phyloP scores from a whole-genome alignment of 1,284 basidiomycete genomes.

The Melanopsichium pennsylvanicum region DNA sequence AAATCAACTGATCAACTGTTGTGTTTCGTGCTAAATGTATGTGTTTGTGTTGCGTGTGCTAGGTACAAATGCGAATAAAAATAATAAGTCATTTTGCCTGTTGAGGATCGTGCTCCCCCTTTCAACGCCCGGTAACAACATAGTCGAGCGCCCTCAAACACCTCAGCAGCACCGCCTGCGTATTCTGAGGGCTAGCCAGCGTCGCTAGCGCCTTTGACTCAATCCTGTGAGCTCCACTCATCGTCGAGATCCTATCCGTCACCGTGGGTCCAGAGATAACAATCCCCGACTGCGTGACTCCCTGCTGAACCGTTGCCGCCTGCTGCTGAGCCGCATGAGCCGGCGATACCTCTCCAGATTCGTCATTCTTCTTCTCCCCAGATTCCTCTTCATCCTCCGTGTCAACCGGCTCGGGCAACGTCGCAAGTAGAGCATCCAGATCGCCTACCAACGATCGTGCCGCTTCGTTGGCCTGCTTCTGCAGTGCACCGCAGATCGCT shows the following conservation, averaged over 20 bases:
- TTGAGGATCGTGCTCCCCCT: too few relatives aligned
- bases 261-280: slow-evolving; percentile 38
- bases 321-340: slow-evolving; percentile 10
- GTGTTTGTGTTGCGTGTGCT: not conserved
- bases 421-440: slow-evolving; percentile 53
- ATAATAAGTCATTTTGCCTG: too few relatives aligned
- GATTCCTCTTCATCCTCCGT: slow-evolving; percentile 44
- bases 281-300: slow-evolving; percentile 28
- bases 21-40: too few relatives aligned
- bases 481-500: slow-evolving; percentile 55
- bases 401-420: slow-evolving; percentile 47
- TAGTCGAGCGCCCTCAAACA: slow-evolving; percentile 62
- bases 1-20: too few relatives aligned
- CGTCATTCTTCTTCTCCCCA: slow-evolving; percentile 11
- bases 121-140: slow-evolving; percentile 49
- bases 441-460: slow-evolving; percentile 46
- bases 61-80: slow-evolving; percentile 10
- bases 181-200: slow-evolving; percentile 60
- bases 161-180: slow-evolving; percentile 62
- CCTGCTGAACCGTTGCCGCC: slow-evolving; percentile 20
- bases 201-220: slow-evolving; percentile 56
- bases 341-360: slow-evolving; percentile 8
- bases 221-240: slow-evolving; percentile 39
- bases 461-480: slow-evolving; percentile 54
- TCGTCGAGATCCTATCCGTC: slow-evolving; percentile 30